These are phyloP conservation scores for Wickerhamiella nectarea DNA, from an alignment of 805 yeast genomes.

Conservation along the genomic window DNA sequence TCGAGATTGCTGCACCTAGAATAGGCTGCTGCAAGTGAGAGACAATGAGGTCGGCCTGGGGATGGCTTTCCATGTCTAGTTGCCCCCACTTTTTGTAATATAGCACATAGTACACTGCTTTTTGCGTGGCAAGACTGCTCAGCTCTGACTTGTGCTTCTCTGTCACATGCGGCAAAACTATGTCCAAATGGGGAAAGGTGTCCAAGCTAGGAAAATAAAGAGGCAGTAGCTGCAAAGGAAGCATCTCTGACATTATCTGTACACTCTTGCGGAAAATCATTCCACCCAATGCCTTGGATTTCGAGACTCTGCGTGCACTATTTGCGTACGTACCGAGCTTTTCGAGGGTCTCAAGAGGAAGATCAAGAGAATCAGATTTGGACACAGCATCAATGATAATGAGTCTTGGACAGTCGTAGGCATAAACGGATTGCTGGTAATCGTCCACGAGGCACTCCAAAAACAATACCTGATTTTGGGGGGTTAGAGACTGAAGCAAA, in stretches of 20 bases:
- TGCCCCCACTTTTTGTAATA: not conserved
- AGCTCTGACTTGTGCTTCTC: not conserved
- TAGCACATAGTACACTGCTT: not conserved
- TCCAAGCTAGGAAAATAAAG: not conserved
- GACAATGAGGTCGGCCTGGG: not conserved
- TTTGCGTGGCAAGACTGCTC: not conserved
- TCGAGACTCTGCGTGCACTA: constrained; percentile 6
- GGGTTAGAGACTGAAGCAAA: constrained; percentile 25
- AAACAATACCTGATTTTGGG: constrained; percentile 16
- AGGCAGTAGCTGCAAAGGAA: not conserved
- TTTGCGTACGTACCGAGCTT: constrained; percentile 11
- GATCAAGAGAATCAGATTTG: constrained; percentile 1
- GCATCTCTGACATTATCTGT: not conserved
- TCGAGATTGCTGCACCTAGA: not conserved
- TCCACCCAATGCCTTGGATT: constrained; percentile 4
- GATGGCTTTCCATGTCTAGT: not conserved
- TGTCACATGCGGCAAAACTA: not conserved
- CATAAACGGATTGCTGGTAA: constrained; percentile 2
- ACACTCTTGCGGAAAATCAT: constrained; percentile 2
- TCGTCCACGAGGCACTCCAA: constrained; percentile 9
- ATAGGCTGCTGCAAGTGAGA: not conserved
- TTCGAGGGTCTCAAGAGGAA: constrained; percentile 4
- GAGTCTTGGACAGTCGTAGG: constrained; percentile 5
- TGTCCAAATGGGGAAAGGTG: not conserved
- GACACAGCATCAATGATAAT: not conserved